Evolutionary conservation across 495 filamentous ascomycete species (phyloP).

Genomic region (Xeromyces bisporus): DNA sequence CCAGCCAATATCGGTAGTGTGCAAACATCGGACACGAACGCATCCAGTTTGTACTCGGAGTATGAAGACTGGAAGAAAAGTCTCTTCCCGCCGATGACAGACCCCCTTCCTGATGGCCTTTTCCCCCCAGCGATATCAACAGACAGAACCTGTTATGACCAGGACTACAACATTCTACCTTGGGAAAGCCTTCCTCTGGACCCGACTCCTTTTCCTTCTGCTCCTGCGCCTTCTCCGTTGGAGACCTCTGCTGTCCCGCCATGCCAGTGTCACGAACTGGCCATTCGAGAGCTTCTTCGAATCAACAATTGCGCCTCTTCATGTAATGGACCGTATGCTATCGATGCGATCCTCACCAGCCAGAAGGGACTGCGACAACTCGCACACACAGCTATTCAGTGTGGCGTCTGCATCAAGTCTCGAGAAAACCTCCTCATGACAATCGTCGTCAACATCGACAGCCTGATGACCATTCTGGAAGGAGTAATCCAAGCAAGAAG

Average conservation of each 20-base stretch:
- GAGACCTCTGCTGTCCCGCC: not conserved
- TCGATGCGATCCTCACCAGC: conserved; percentile 16
- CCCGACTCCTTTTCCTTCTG: not conserved
- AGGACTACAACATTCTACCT: not conserved
- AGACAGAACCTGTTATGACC: not conserved
- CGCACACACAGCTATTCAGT: conserved; percentile 17
- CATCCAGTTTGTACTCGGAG: not conserved
- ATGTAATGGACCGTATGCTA: conserved; percentile 6
- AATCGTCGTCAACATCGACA: conserved; percentile 19
- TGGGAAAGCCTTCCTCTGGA: not conserved
- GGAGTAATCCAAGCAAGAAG: conserved; percentile 6
- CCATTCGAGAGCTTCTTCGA: conserved; percentile 7
- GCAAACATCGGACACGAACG: not conserved
- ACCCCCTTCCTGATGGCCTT: not conserved
- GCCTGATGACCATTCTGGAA: conserved; percentile 16
- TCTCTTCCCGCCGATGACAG: not conserved
- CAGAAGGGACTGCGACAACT: conserved; percentile 15
- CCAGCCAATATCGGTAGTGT: not conserved
- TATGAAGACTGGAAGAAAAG: not conserved
- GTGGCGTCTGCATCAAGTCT: conserved; percentile 14
- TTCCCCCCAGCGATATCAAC: not conserved
- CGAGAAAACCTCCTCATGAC: conserved; percentile 18
- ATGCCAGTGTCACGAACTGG: conserved; percentile 11
- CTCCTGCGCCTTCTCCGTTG: not conserved
- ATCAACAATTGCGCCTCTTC: conserved; percentile 7